Conservation (phyloP, 495 filamentous ascomycete species). For the Podospora bellae-mahoneyi region DNA sequence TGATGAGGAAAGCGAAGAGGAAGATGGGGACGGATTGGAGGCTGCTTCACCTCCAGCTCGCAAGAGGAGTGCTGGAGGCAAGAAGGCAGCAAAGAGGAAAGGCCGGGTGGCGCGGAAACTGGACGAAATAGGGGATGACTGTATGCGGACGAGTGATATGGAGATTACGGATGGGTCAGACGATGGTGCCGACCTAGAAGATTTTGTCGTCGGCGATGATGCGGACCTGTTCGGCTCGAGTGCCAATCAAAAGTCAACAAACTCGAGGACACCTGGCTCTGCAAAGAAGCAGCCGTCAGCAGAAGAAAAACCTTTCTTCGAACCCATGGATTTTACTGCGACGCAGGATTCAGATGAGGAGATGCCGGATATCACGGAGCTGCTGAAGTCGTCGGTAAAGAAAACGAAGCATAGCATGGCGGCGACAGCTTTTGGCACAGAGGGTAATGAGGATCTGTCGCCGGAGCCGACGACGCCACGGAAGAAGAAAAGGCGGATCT, state of each 20-base stretch:
- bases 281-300: constrained; percentile 14
- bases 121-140: constrained; percentile 48
- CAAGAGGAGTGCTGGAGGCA: constrained; percentile 8
- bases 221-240: constrained; percentile 35
- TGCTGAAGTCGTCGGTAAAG: constrained; percentile 21
- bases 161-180: constrained; percentile 46
- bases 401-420: constrained; percentile 8
- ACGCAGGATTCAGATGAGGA: constrained; percentile 39
- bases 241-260: constrained; percentile 31
- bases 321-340: constrained; percentile 30
- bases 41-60: constrained; percentile 8
- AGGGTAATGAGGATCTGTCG: constrained; percentile 16
- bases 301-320: constrained; percentile 30
- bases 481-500: constrained; percentile 20
- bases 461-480: constrained; percentile 12
- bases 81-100: constrained; percentile 17
- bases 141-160: constrained; percentile 46
- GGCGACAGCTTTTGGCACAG: constrained; percentile 6
- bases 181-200: constrained; percentile 43
- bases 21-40: neutral
- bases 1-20: neutral
- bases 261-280: constrained; percentile 28
- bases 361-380: constrained; percentile 37
- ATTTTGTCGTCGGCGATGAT: constrained; percentile 46
- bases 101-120: constrained; percentile 27